Conservation (phyloP, 2,329 filamentous ascomycete genomes). For the Sporothrix pallida region DNA sequence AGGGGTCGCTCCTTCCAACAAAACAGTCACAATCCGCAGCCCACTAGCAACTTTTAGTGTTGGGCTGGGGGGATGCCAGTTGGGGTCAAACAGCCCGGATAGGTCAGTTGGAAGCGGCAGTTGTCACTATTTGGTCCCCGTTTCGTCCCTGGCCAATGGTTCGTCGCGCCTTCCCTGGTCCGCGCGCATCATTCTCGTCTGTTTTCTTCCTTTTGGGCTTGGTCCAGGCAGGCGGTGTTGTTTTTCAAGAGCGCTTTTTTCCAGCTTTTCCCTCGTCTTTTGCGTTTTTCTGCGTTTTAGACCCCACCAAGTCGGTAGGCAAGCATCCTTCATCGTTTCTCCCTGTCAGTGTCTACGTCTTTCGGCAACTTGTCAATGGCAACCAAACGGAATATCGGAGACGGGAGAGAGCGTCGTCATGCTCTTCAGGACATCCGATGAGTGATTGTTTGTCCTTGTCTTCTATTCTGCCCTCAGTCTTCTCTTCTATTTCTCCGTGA, state of each 20-base stretch:
- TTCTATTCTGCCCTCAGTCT: background rate
- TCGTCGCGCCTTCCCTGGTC: slow-evolving; percentile 9
- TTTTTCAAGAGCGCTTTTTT: background rate
- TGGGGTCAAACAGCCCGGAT: background rate
- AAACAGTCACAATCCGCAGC: background rate
- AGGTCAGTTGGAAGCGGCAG: background rate
- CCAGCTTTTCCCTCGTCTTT: no score
- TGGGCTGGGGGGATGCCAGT: background rate
- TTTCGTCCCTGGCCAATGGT: slow-evolving; percentile 13
- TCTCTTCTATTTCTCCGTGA: background rate
- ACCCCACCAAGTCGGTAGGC: background rate
- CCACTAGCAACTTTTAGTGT: background rate
- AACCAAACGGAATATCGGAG: background rate
- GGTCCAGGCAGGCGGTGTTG: slow-evolving; percentile 12
- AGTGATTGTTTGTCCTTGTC: background rate
- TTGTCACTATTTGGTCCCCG: background rate
- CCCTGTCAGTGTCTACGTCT: background rate
- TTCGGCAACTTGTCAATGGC: background rate
- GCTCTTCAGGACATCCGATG: background rate
- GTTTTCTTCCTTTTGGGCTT: slow-evolving; percentile 32
- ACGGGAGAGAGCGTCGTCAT: background rate
- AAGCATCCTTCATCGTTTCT: background rate
- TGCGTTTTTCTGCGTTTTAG: background rate
- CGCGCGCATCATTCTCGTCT: slow-evolving; percentile 27
- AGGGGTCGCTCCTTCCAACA: slow-evolving; percentile 1